These are phyloP conservation scores for Peniophora sp. DNA, from an alignment of 1,284 basidiomycete species.

Conservation along the genomic window DNA sequence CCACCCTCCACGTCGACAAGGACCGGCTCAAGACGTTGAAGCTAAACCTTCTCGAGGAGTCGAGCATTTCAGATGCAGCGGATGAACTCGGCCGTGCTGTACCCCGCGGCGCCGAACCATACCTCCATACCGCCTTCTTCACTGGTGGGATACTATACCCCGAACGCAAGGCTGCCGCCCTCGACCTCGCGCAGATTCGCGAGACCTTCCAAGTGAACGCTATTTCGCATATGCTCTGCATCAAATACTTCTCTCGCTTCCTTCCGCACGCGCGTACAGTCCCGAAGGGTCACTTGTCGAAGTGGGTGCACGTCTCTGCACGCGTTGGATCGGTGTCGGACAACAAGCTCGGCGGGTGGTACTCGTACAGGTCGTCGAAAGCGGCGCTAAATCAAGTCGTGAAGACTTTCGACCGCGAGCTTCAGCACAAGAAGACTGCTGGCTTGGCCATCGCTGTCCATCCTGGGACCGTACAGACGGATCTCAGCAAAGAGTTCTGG, in stretches of 20 bases:
- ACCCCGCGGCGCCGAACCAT: conserved; percentile 23
- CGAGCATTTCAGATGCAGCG: conserved; percentile 41
- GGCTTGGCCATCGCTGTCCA: conserved; percentile 55
- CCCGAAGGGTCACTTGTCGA: conserved; percentile 24
- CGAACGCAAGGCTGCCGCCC: conserved; percentile 48
- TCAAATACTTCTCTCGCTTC: conserved; percentile 56
- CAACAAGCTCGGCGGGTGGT: conserved; percentile 62
- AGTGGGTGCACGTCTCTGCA: conserved; percentile 57
- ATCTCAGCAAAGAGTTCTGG: conserved; percentile 44
- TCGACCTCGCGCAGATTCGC: conserved; percentile 35
- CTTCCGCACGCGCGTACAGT: conserved; percentile 26
- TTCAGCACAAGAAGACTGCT: conserved; percentile 41
- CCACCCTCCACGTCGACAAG: conserved; percentile 34
- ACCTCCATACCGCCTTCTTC: conserved; percentile 48
- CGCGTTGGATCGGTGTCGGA: conserved; percentile 58
- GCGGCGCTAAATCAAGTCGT: conserved; percentile 70
- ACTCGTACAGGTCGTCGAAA: conserved; percentile 69
- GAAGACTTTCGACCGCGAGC: conserved; percentile 60
- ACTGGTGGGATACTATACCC: conserved; percentile 49
- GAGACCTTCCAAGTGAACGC: conserved; percentile 50
- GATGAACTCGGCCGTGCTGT: conserved; percentile 29
- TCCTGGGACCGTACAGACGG: conserved; percentile 54
- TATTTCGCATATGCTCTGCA: conserved; percentile 52
- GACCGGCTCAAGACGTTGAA: conserved; percentile 38
- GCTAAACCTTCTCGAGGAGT: conserved; percentile 44